Evolutionary conservation across 164 flowering plant genomes (phyloP).

Genomic region (Berberis thunbergii): DNA sequence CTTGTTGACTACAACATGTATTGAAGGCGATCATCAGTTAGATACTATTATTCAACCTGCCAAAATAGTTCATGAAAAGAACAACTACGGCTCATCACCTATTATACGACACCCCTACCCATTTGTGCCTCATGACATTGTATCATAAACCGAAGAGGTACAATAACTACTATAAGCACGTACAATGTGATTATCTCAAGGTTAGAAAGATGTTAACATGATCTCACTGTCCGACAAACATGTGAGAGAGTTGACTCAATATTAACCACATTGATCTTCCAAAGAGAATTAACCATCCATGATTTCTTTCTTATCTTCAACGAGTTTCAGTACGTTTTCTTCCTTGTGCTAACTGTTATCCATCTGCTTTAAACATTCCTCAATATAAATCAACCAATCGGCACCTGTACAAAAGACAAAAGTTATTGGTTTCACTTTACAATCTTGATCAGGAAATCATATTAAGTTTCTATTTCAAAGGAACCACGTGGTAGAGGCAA

Average conservation of each 20-base stretch:
- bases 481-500: background rate
- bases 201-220: background rate
- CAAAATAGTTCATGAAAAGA: too few species aligned
- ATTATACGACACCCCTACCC: too few species aligned
- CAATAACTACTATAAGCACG: background rate
- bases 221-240: conserved; percentile 68
- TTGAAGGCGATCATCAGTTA: too few species aligned
- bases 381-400: conserved; percentile 60
- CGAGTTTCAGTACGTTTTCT: conserved; percentile 51
- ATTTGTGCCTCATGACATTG: too few species aligned
- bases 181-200: background rate
- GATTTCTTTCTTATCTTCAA: conserved; percentile 65
- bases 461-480: background rate
- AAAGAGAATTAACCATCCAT: conserved; percentile 60
- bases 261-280: conserved; percentile 89
- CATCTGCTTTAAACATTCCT: conserved; percentile 52
- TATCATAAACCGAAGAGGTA: too few species aligned
- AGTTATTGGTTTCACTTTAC: too few species aligned
- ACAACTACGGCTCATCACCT: too few species aligned
- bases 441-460: background rate
- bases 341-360: conserved; percentile 51
- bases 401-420: conserved; percentile 39
- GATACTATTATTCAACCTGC: too few species aligned
- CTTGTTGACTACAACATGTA: too few species aligned
- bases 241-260: conserved; percentile 72